These are phyloP conservation scores for Verticillium dahliae DNA, from an alignment of 2,329 filamentous ascomycete genomes.

Conservation along the genomic window DNA sequence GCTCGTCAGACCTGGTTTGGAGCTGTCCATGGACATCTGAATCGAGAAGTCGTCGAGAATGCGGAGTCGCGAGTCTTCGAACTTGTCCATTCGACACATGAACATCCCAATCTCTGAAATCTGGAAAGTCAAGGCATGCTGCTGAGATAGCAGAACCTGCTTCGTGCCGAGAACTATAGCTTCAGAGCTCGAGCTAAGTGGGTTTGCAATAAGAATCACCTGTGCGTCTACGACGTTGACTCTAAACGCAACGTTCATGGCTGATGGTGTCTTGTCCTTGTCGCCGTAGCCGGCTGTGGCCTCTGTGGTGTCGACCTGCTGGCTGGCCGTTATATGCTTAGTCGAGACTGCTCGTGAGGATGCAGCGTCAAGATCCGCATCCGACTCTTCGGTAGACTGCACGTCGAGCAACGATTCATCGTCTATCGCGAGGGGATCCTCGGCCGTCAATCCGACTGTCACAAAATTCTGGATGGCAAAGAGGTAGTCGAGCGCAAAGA, in stretches of 20 bases:
- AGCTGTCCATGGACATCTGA: slow-evolving; percentile 77
- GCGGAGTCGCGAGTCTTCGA: slow-evolving; percentile 81
- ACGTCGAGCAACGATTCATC: slow-evolving; percentile 49
- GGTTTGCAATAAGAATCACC: slow-evolving; percentile 93
- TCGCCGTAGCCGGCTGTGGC: slow-evolving; percentile 7
- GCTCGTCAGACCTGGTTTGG: slow-evolving; percentile 57
- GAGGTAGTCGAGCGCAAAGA: slow-evolving; percentile 92
- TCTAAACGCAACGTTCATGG: slow-evolving; percentile 77
- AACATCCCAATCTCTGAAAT: slow-evolving; percentile 97
- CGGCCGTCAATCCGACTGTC: slow-evolving; percentile 61
- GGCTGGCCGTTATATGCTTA: slow-evolving; percentile 14
- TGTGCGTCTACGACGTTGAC: slow-evolving; percentile 95
- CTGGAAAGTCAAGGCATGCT: slow-evolving; percentile 89
- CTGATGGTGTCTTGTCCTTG: slow-evolving; percentile 17
- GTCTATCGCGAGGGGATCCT: slow-evolving; percentile 48
- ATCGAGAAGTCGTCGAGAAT: slow-evolving; percentile 97
- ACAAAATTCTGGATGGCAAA: slow-evolving; percentile 83
- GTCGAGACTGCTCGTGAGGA: slow-evolving; percentile 30
- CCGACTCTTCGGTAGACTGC: slow-evolving; percentile 43
- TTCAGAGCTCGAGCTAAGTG: slow-evolving; percentile 81
- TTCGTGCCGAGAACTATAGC: slow-evolving; percentile 94
- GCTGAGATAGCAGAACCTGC: slow-evolving; percentile 85
- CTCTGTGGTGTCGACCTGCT: slow-evolving; percentile 5
- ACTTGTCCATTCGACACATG: slow-evolving; percentile 94
- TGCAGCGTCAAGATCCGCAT: slow-evolving; percentile 33